Percentiles rank a stretch among this genome's conserved stretches.
These are phyloP conservation scores for Phytophthora foliorum DNA, from an alignment of 352 stramenopile species.

Conservation along the genomic window DNA sequence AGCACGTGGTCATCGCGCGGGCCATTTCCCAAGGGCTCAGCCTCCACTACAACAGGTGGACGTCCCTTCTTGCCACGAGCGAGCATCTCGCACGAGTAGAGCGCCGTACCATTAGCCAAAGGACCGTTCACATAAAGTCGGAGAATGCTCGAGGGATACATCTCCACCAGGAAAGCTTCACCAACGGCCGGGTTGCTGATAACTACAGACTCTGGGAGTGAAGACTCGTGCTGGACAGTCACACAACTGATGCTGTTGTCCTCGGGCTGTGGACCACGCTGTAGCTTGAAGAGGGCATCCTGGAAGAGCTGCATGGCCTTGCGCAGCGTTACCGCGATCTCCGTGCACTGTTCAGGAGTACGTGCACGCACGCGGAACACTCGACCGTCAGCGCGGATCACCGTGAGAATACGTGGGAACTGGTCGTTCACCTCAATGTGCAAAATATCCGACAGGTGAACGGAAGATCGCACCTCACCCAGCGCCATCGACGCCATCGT, in stretches of 20 bases:
- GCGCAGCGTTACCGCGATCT: slow-evolving; percentile 59
- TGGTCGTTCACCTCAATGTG: slow-evolving; percentile 82
- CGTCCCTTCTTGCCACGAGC: slow-evolving; percentile 31
- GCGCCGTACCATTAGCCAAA: slow-evolving; percentile 62
- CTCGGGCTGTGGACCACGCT: slow-evolving; percentile 69
- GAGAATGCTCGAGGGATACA: slow-evolving; percentile 80
- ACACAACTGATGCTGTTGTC: slow-evolving; percentile 79
- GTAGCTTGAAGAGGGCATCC: slow-evolving; percentile 74
- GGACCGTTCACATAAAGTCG: slow-evolving; percentile 77
- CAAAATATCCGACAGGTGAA: slow-evolving; percentile 84
- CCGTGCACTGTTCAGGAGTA: slow-evolving; percentile 68
- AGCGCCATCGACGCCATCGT: slow-evolving; percentile 53
- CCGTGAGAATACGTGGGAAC: slow-evolving; percentile 74
- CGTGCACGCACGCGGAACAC: slow-evolving; percentile 80
- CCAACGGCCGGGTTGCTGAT: slow-evolving; percentile 56
- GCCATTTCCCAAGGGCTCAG: slow-evolving; percentile 52
- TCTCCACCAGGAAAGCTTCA: slow-evolving; percentile 63
- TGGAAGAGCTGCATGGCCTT: slow-evolving; percentile 79
- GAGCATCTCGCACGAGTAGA: slow-evolving; percentile 70
- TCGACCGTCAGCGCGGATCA: slow-evolving; percentile 77
- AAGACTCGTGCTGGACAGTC: slow-evolving; percentile 81
- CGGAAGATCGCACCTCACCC: slow-evolving; percentile 71
- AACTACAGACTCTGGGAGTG: slow-evolving; percentile 67
- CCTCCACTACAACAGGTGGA: slow-evolving; percentile 48
- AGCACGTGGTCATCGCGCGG: slow-evolving; percentile 48